Evolutionary conservation across 176 grass and related monocot genomes (phyloP), one percentile per base, ranked within the genome.

Genomic region (Cocos nucifera): DNA sequence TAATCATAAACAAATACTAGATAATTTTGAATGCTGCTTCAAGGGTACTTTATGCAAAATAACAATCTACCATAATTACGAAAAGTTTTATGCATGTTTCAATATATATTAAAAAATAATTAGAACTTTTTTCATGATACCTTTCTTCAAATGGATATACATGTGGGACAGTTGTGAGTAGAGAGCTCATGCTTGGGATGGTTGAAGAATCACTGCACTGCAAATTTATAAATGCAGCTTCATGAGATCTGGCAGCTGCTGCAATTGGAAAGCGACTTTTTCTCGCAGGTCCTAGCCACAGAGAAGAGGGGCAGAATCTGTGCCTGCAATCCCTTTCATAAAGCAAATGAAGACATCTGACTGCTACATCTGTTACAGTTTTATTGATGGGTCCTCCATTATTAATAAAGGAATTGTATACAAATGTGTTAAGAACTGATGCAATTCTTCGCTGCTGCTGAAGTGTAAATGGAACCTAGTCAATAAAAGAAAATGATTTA

Each of bases 71-170:
- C 10, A 44, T 44, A 44, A 3, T 44, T 44, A 44, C 9, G 3
- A 44, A 44, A 44, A 44, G 2, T 2, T 12, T 44, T 44, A 44
- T 44, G 35, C 10, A 3, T 44, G 9, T 44, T 44, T 44, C 35
- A 44, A 12, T 44, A 39, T 12, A 59, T 17, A 16, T 26, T 28
- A 26, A 17, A 17, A 29, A n/a, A 7, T n/a, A 26, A 65, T 10
- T 2, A 51, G 15, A 4, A 52, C 15, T 14, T 44, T 12, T 44
- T 44, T 9, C 35, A 14, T 44, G 21, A 66, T 87, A 97, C 92
- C 92, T 97, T 75, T 91, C 87, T 29, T 85, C 83, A 85, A 97
- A 97, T 54, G 92, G 86, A 91, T 90, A 97, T 59, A 90, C 87
- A 88, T 97, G 80, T 22, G 92, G 92, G 26, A 91, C 60, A 67